Conservation (phyloP, 257 asterid genomes). For the Capsicum rhomboideum region DNA sequence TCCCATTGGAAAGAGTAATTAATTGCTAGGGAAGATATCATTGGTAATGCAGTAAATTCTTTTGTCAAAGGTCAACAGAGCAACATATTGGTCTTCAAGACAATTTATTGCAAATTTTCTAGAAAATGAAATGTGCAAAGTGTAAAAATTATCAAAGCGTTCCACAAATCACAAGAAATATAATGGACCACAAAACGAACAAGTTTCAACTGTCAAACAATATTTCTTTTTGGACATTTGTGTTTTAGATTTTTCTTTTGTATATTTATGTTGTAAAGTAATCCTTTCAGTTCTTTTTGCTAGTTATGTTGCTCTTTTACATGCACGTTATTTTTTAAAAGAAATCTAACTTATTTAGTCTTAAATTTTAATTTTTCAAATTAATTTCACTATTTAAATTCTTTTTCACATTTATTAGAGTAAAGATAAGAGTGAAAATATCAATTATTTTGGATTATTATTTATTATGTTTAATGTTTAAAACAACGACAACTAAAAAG, state of each 20-base stretch:
- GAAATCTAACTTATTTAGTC: too few relatives aligned
- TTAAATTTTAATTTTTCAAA: too few relatives aligned
- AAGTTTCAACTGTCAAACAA: neutral
- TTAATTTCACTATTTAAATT: too few relatives aligned
- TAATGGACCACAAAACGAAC: neutral
- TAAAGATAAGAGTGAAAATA: too few relatives aligned
- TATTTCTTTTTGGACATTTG: neutral
- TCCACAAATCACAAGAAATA: neutral
- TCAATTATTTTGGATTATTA: too few relatives aligned
- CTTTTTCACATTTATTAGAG: too few relatives aligned
- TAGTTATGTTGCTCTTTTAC: too few relatives aligned
- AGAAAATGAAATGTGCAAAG: neutral
- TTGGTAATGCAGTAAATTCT: neutral
- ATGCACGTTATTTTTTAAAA: too few relatives aligned
- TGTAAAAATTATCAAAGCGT: neutral
- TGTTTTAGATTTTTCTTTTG: neutral
- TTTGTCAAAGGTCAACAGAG: neutral
- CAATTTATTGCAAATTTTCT: neutral
- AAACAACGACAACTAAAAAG: too few relatives aligned
- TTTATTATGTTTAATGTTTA: too few relatives aligned
- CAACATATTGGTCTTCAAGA: neutral
- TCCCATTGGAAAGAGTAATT: neutral
- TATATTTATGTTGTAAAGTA: too few relatives aligned
- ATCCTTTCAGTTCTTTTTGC: too few relatives aligned
- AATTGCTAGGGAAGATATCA: neutral